Conservation (phyloP, 164 flowering plant genomes). For the Vitis rotundifolia region DNA sequence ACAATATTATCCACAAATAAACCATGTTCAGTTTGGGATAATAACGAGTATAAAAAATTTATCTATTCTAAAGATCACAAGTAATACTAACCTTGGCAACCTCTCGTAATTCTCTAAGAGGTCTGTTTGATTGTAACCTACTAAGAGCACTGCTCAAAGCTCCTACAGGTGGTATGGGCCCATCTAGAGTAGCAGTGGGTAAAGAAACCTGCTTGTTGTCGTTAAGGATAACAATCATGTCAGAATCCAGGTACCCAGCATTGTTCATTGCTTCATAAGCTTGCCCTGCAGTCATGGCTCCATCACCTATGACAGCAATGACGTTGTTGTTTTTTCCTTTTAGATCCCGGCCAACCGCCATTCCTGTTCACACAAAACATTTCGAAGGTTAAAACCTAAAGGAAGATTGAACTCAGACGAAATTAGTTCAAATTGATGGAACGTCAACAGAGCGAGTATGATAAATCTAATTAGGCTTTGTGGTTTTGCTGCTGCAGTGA, state of each 20-base stretch:
- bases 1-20: slow-evolving; percentile 4
- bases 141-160: slow-evolving; percentile 96
- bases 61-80: background rate
- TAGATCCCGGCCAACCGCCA: slow-evolving; percentile 96
- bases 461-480: too few species aligned
- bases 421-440: too few species aligned
- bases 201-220: slow-evolving; percentile 96
- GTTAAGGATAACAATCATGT: slow-evolving; percentile 95
- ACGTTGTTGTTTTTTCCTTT: slow-evolving; percentile 84
- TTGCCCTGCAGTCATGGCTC: slow-evolving; percentile 99
- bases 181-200: slow-evolving; percentile 93
- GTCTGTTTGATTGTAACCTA: slow-evolving; percentile 86
- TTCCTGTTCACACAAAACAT: slow-evolving; percentile 53
- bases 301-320: slow-evolving; percentile 93
- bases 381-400: background rate
- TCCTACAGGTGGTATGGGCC: slow-evolving; percentile 93
- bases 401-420: too few species aligned
- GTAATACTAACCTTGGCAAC: slow-evolving; percentile 76
- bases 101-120: slow-evolving; percentile 91
- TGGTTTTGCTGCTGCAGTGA: too few species aligned
- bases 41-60: background rate
- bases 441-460: too few species aligned
- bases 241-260: slow-evolving; percentile 94
- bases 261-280: slow-evolving; percentile 99
- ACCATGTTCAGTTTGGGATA: slow-evolving; percentile 8